Base-by-base conservation (phyloP, 2,329 filamentous ascomycete genomes). In the Scytalidium lignicola region DNA sequence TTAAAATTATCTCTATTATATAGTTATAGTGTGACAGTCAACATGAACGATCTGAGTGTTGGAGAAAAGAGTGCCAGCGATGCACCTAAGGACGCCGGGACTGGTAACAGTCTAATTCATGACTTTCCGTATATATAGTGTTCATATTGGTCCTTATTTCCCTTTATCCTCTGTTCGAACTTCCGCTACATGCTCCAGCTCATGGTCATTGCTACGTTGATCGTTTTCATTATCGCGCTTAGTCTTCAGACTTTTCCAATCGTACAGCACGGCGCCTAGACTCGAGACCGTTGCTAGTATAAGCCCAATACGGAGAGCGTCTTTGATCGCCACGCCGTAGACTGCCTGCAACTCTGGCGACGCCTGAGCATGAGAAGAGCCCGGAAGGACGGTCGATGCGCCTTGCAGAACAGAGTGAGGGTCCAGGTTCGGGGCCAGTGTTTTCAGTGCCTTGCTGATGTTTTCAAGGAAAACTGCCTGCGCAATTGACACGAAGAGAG, bases 361-460 rank as follows among this genome's bases (percentile, higher is more conserved):
- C 7, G 21, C 15, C 10, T 20, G 22, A 28, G 10, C 22, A 28
- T n/a, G n/a, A n/a, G 26, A 13, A 26, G 43, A 23, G 43, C 22
- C 18, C 21, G 20, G 43, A 29, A 45, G 20, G 21, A 12, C 10
- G 5, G 43, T 39, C 7, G 67, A 68, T 28, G 70, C 71, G 1
- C 61, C 55, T 0, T 22, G 50, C 2, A 70, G 55, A 2, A 73
- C 59, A 3, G 55, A 45, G 2, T 51, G 7, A 2, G 67, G 62
- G 19, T 69, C 59, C 1, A 72, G 43, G 6, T 57, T 59, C 7
- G 71, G 67, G 3, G 63, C 68, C 50, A 69, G 66, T 44, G 58
- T 55, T 1, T 55, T 56, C 3, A 76, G 63, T 43, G 73, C 73
- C 6, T 63, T 55, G 50, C 76, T 67, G n/a, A 82, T 67, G 12